Base-by-base conservation (phyloP, 1,139 yeast genomes). In the Eremothecium coryli region DNA sequence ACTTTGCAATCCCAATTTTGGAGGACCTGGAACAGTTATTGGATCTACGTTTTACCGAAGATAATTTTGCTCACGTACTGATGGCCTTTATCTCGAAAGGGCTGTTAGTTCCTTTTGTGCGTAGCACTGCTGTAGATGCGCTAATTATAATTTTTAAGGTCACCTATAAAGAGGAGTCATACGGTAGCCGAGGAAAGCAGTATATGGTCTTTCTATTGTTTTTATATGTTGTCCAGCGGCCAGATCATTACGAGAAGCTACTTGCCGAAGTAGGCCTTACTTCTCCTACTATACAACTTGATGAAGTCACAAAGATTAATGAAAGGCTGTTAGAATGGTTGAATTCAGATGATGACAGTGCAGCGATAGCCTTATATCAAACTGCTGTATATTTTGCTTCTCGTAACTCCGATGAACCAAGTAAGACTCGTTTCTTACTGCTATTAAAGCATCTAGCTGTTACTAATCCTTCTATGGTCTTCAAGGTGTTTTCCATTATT, bases 51-150 rank as follows among this genome's bases (percentile, higher is more conserved):
- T 60, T 81, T 39, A 61, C 63, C 1, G 54, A 52, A 26, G 64
- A 63, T 3, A 76, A 71, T 48, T 70, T 81, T 46, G 78, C 81
- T 36, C 65, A 68, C 23, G 66, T 75, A 17, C 52, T 82, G 15
- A 60, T 76, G 31, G 65, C 68, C 32, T 54, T 71, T 10, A 59
- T 76, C 20, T 61, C 74, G 2, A 76, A 71, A 48, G 95, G 94
- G 0, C 60, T 82, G 37, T 72, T 73, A 32, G 60, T 73, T 9
- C 73, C 88, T 3, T 73, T 71, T 36, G 68, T 81, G 17, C 71
- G 73, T 39, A 71, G 70, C n/a, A 60, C 66, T 2, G 72, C 90
- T 0, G 52, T 77, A 31, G 61, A 61, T 2, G 66, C 76, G 16
- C 52, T 82, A 48, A 70, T 66, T 40, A 53, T 61, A 1, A 58